Evolutionary conservation across 2,329 filamentous ascomycete genomes (phyloP).

Genomic region (Colletotrichum paranaense): DNA sequence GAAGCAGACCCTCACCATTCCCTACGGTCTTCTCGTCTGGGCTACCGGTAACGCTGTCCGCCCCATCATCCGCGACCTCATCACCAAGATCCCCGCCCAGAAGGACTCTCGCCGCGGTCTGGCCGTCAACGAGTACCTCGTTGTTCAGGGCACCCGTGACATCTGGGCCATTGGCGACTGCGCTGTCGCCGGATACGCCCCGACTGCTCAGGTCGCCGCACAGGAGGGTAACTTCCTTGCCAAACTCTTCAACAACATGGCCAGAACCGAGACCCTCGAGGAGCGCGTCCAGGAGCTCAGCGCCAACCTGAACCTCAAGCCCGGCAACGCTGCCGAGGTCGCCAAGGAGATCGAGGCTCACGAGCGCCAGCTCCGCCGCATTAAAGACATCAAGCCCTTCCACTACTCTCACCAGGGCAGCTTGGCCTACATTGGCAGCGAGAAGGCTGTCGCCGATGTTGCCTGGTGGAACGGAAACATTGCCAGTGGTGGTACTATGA

Average conservation of each 20-base stretch:
- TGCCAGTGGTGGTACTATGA: slow-evolving; percentile 91
- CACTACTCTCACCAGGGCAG: slow-evolving; percentile 98
- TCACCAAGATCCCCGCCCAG: slow-evolving; percentile 91
- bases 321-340: slow-evolving; percentile 74
- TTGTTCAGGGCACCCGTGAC: slow-evolving; percentile 96
- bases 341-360: slow-evolving; percentile 83
- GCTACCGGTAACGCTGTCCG: slow-evolving; percentile 96
- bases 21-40: slow-evolving; percentile 97
- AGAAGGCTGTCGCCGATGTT: slow-evolving; percentile 97
- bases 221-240: slow-evolving; percentile 97
- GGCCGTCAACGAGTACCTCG: slow-evolving; percentile 97
- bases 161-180: slow-evolving; percentile 99
- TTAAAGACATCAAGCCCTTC: slow-evolving; percentile 97
- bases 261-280: slow-evolving; percentile 89
- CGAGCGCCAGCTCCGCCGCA: slow-evolving; percentile 86
- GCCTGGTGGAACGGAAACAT: slow-evolving; percentile 98
- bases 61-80: slow-evolving; percentile 89
- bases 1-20: slow-evolving; percentile 84
- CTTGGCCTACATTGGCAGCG: slow-evolving; percentile 96
- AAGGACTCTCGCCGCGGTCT: slow-evolving; percentile 95
- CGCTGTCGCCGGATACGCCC: slow-evolving; percentile 96
- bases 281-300: slow-evolving; percentile 77
- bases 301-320: slow-evolving; percentile 68
- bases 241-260: slow-evolving; percentile 98
- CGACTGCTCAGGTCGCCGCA: slow-evolving; percentile 94